These are phyloP conservation scores for Vickermania spadyakhi DNA, from an alignment of 208 protist genomes.

Conservation along the genomic window DNA sequence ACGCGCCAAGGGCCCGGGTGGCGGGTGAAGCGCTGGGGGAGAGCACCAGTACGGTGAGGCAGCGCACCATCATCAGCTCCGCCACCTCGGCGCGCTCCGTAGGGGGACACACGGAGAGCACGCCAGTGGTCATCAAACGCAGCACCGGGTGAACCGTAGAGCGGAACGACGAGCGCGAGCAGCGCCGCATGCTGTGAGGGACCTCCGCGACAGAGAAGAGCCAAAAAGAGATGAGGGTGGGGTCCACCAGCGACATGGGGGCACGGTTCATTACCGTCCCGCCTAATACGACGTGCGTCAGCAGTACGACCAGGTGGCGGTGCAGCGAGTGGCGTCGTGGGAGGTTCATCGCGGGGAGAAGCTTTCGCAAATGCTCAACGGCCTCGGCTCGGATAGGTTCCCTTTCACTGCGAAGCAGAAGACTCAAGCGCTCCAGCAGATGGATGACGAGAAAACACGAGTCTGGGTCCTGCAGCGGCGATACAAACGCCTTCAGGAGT, in stretches of 20 bases:
- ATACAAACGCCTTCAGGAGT: conserved; percentile 24
- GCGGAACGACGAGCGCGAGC: conserved; percentile 57
- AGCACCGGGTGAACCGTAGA: conserved; percentile 49
- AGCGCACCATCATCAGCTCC: conserved; percentile 42
- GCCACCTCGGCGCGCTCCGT: conserved; percentile 18
- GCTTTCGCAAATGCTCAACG: conserved; percentile 47
- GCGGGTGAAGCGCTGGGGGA: conserved; percentile 18
- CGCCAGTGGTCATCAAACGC: conserved; percentile 43
- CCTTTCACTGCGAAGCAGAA: conserved; percentile 47
- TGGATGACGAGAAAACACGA: conserved; percentile 20
- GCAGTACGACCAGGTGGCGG: conserved; percentile 21
- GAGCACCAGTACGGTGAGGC: conserved; percentile 59
- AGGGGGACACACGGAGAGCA: conserved; percentile 29
- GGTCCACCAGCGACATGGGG: conserved; percentile 20
- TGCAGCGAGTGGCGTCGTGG: conserved; percentile 15
- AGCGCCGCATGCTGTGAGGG: conserved; percentile 50
- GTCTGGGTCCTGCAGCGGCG: conserved; percentile 10
- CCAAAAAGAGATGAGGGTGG: conserved; percentile 30
- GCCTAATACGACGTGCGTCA: conserved; percentile 54
- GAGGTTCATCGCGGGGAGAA: conserved; percentile 47
- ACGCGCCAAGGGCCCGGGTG: conserved; percentile 26
- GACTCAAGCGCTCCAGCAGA: conserved; percentile 40
- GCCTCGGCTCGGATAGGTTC: conserved; percentile 62
- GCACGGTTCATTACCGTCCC: conserved; percentile 31
- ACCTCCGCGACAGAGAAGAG: conserved; percentile 36